Conservation (phyloP, 306 rosid species). For the Ceratonia siliqua region DNA sequence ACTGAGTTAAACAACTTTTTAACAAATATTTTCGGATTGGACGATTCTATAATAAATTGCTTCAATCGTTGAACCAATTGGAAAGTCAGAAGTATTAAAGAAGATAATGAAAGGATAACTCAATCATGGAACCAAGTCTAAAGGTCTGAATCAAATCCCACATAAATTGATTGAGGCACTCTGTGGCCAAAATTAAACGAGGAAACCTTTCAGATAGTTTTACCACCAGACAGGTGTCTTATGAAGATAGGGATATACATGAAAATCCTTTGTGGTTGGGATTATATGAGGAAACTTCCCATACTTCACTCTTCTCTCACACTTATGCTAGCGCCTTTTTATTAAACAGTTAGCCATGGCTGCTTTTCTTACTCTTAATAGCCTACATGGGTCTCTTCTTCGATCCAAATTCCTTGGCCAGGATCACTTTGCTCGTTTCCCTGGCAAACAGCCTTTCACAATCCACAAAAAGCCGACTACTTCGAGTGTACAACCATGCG, state of each 20-base stretch:
- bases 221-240: not conserved
- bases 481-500: slow-evolving; percentile 34
- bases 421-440: slow-evolving; percentile 41
- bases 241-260: slow-evolving; percentile 43
- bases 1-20: too few relatives aligned
- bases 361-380: slow-evolving; percentile 47
- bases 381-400: slow-evolving; percentile 40
- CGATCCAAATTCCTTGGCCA: slow-evolving; percentile 66
- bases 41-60: too few relatives aligned
- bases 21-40: too few relatives aligned
- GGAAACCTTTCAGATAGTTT: not conserved
- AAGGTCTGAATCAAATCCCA: too few relatives aligned
- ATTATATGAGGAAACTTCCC: slow-evolving; percentile 17
- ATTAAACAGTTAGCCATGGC: slow-evolving; percentile 48
- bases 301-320: slow-evolving; percentile 1
- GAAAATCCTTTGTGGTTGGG: slow-evolving; percentile 27
- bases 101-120: not conserved
- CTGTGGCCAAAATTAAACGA: slow-evolving; percentile 33
- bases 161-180: not conserved
- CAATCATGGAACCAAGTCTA: too few relatives aligned
- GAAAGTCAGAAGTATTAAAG: not conserved
- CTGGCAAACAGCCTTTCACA: slow-evolving; percentile 35
- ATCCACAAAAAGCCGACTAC: slow-evolving; percentile 32
- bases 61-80: not conserved
- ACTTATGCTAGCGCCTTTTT: slow-evolving; percentile 18